Evolutionary conservation across 2,329 filamentous ascomycete species (phyloP), one percentile per base, ranked within the genome.

Genomic region (Fonsecaea multimorphosa): DNA sequence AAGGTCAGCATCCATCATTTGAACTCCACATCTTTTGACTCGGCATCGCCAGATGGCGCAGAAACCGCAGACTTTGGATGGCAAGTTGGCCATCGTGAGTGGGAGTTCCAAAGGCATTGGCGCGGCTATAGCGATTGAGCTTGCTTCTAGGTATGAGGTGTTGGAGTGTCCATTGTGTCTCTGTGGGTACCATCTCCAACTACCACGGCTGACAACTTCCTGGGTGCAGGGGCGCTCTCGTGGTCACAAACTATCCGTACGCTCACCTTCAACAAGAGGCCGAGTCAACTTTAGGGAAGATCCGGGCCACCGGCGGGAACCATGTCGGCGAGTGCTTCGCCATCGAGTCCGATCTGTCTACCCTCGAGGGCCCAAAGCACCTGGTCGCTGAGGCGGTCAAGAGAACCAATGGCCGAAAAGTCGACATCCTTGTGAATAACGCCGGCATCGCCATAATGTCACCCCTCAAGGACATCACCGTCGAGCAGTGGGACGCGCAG

Each of bases 101-200:
- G 82, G 83, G 11, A 79, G 78, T 14, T 81, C 80, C n/a, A 75
- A 82, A 66, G 82, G 82, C 6, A 84, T 86, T 11, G 83, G 84
- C 24, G 78, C 77, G 32, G 79, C 77, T 46, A 77, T 85, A 38
- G 82, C 81, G 34, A 44, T 62, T n/a, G 59, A 62, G 32, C 36
- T 62, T 38, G 59, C 59, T 32, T 54, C 59, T 24, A 62, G 59
- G 59, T 62, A 46, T 24, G 51, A 31, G 7, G 16, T 8, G n/a
- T 19, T 19, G n/a, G 40, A 38, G 14, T n/a, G 3, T 24, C 24
- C 29, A 29, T 8, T 38, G 2, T 38, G 31, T 24, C 34, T 5
- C 12, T 36, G 11, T 27, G 29, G 22, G 38, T 22, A 31, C 32
- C 6, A 22, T 44, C 32, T 38, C 12, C 11, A 19, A 44, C 16